Percentiles rank a stretch among this genome's conserved stretches.
phyloP scores from a whole-genome alignment of 2,329 filamentous ascomycete species.

The Cordyceps tenuipes region DNA sequence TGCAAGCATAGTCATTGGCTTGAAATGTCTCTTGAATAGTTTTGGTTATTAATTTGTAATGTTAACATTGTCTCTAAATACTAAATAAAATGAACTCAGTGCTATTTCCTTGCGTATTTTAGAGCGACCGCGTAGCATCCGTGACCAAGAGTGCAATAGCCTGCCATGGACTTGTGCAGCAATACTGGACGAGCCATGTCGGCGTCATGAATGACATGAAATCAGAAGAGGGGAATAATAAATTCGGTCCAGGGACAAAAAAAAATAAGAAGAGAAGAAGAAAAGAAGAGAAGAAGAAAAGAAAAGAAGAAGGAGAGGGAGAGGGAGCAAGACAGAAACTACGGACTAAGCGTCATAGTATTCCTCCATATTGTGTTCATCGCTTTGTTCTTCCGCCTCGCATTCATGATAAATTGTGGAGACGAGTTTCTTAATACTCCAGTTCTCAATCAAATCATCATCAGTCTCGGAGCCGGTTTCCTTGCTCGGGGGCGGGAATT shows the following conservation, averaged over 20 bases:
- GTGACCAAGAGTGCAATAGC: neutral
- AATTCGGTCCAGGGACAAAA: neutral
- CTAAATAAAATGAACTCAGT: constrained; percentile 5
- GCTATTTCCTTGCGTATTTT: neutral
- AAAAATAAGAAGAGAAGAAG: neutral
- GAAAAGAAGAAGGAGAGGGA: neutral
- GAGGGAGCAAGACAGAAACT: neutral
- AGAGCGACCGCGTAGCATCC: neutral
- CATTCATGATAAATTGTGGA: neutral
- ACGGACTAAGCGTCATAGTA: neutral
- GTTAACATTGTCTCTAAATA: neutral
- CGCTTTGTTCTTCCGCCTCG: neutral
- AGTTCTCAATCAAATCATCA: neutral
- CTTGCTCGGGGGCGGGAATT: neutral
- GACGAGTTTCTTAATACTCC: neutral
- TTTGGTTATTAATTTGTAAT: neutral
- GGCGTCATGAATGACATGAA: neutral
- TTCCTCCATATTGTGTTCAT: too few relatives aligned
- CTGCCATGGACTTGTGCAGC: neutral
- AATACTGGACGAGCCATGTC: neutral
- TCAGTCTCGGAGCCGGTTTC: neutral
- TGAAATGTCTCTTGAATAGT: neutral
- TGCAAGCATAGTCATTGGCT: neutral
- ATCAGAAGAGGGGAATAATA: neutral
- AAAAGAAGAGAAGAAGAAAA: neutral